These are phyloP conservation scores for Fagus crenata DNA, from an alignment of 306 rosid species.

Conservation along the genomic window DNA sequence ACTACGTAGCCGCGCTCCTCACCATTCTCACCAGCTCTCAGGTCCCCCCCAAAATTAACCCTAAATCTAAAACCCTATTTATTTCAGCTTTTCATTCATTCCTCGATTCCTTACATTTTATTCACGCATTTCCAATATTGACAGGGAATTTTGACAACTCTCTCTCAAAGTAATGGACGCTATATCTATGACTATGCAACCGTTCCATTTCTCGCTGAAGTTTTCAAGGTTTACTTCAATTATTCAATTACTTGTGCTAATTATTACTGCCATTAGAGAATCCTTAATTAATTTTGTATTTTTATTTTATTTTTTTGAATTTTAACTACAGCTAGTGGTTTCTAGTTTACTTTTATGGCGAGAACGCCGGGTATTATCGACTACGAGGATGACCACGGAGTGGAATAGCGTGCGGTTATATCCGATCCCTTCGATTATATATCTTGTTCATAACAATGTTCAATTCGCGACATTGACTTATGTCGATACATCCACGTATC, in stretches of 20 bases:
- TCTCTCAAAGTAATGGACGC: slow-evolving; percentile 73
- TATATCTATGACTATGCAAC: slow-evolving; percentile 87
- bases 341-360: slow-evolving; percentile 82
- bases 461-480: slow-evolving; percentile 86
- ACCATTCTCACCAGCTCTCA: slow-evolving; percentile 66
- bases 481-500: slow-evolving; percentile 95
- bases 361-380: slow-evolving; percentile 58
- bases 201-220: slow-evolving; percentile 91
- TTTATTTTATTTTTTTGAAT: not conserved
- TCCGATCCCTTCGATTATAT: slow-evolving; percentile 84
- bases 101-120: not conserved
- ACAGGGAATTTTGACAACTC: slow-evolving; percentile 88
- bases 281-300: not conserved
- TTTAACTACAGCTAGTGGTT: slow-evolving; percentile 61
- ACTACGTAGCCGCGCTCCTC: slow-evolving; percentile 59
- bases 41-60: slow-evolving; percentile 34
- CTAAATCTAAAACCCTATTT: not conserved
- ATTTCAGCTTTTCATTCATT: not conserved
- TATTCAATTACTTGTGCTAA: too few relatives aligned
- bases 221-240: slow-evolving; percentile 58
- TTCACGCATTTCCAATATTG: not conserved
- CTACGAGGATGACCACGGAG: slow-evolving; percentile 80
- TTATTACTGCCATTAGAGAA: not conserved
- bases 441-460: slow-evolving; percentile 78
- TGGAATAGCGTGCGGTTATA: slow-evolving; percentile 70